These are phyloP conservation scores for Botrytis fragariae DNA, from an alignment of 2,329 filamentous ascomycete species.

Conservation along the genomic window DNA sequence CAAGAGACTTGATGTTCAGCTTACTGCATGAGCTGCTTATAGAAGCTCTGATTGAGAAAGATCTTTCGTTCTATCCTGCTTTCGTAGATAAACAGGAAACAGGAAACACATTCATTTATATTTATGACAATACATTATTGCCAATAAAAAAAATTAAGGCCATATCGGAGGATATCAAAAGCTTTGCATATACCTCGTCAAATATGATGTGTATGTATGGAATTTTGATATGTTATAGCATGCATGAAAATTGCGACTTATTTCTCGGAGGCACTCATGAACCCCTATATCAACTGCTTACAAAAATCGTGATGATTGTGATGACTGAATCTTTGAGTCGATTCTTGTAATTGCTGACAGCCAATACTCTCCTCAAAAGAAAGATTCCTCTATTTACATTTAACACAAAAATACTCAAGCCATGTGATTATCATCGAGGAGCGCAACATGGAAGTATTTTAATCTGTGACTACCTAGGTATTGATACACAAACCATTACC, in stretches of 20 bases:
- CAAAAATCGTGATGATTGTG: not conserved
- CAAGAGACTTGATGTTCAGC: conserved; percentile 44
- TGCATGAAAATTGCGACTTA: not conserved
- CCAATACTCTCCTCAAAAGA: not conserved
- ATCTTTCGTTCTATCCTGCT: not conserved
- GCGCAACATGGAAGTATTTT: not conserved
- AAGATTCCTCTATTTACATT: not conserved
- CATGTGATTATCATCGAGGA: not conserved
- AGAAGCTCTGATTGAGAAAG: not conserved
- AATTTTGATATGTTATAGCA: not conserved
- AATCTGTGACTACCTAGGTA: too few relatives aligned
- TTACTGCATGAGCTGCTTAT: conserved; percentile 20
- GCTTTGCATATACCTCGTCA: not conserved
- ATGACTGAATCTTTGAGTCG: not conserved
- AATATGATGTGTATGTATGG: not conserved
- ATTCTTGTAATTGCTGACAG: not conserved
- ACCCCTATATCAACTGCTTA: not conserved
- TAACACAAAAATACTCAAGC: not conserved
- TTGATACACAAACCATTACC: not conserved
- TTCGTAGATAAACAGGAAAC: not conserved
- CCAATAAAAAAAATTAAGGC: not conserved
- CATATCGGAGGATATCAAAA: not conserved
- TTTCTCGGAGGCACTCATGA: not conserved
- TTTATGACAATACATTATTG: not conserved
- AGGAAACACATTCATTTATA: not conserved